Base-by-base conservation (phyloP, 805 yeast genomes). In the Nakazawaea laoshanensis region DNA sequence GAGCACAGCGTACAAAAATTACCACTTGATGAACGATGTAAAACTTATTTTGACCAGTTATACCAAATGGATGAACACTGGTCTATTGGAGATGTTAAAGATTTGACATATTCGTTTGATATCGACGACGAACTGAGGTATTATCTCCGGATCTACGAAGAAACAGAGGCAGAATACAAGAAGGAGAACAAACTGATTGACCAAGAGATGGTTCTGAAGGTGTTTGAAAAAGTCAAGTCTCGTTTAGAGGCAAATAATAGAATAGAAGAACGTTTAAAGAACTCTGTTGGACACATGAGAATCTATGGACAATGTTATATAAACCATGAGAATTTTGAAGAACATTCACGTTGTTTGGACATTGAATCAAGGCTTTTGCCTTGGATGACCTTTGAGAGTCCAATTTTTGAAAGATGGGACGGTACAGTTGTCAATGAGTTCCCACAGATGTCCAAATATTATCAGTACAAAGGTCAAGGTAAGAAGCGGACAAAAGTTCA, bases 261-360 rank as follows among this genome's bases (percentile, higher is more conserved):
- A 19, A 30, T 31, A 17, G 39, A 36, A 22, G 35, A 36, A 15
- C 27, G 19, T n/a, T 36, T 67, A 48, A 54, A 61, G 29, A 65
- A 67, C 40, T 59, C 56, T 35, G 47, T 65, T 10, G 55, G 67
- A 3, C 68, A 62, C 38, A 42, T 67, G 26, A 50, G 70, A 42
- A 61, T 65, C 14, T 68, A 60, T 45, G 65, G 66, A 34, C 55
- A 58, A 32, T 68, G 74, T 41, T 68, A 50, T 41, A 39, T 65
- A 32, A 17, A 35, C 14, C 19, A 35, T 26, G 34, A 29, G 17
- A 30, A 30, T 10, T 18, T 26, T 14, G 29, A 24, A 13, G 26
- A 30, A 13, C 35, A 36, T 18, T 24, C 32, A 13, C 11, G 29
- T 14, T 58, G 65, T 37, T 42, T 43, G 20, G 55, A 55, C 24